Evolutionary conservation across 768 basidiomycete species (phyloP).

Genomic region (Ramaria sp.): DNA sequence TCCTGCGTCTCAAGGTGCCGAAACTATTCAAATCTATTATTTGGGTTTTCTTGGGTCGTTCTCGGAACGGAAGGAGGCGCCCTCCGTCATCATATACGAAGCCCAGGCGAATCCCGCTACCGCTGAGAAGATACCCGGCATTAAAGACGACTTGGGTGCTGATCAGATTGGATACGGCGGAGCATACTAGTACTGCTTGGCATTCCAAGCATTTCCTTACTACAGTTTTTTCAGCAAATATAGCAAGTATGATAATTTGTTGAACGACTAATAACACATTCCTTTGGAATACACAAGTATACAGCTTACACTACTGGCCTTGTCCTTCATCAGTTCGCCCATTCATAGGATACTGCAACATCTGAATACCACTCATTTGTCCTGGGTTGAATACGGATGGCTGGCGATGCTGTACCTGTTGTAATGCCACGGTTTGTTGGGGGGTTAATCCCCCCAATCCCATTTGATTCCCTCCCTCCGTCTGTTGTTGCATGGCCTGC

Average conservation of each 20-base stretch:
- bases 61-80: constrained; percentile 59
- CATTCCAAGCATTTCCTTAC: not conserved
- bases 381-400: not conserved
- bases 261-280: not conserved
- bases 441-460: not conserved
- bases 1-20: constrained; percentile 70
- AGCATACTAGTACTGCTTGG: not conserved
- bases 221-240: not conserved
- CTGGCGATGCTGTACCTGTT: constrained; percentile 3
- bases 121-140: constrained; percentile 80
- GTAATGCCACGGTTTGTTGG: not conserved
- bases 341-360: constrained; percentile 37
- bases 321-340: constrained; percentile 24
- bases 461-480: constrained; percentile 10
- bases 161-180: constrained; percentile 23
- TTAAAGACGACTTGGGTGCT: constrained; percentile 44
- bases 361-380: constrained; percentile 16
- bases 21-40: constrained; percentile 69
- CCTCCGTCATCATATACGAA: constrained; percentile 83
- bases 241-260: no score
- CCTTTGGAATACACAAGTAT: not conserved
- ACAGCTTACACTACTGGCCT: not conserved
- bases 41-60: constrained; percentile 74
- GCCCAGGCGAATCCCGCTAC: constrained; percentile 79
- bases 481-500: constrained; percentile 8